These are phyloP conservation scores for Wallacemonas rigidus DNA, from an alignment of 208 protist species.

Conservation along the genomic window DNA sequence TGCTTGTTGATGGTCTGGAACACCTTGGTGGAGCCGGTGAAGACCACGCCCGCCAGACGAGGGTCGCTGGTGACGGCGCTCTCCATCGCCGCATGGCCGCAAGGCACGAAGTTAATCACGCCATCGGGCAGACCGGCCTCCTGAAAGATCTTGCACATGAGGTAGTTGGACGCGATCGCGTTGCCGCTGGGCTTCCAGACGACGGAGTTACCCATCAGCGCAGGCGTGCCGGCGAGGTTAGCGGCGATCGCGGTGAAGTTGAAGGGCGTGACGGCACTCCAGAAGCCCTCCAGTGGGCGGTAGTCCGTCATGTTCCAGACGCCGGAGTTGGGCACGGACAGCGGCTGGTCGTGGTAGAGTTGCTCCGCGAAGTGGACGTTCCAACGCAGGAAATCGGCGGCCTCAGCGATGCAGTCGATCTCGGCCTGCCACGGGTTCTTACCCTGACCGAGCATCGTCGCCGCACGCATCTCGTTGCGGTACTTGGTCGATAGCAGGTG, in stretches of 20 bases:
- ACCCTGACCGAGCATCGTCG: conserved; percentile 96
- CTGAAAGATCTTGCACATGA: conserved; percentile 93
- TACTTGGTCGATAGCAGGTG: conserved; percentile 91
- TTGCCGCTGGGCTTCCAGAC: conserved; percentile 96
- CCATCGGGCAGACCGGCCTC: conserved; percentile 96
- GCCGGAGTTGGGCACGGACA: conserved; percentile 57
- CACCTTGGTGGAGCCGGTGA: conserved; percentile 95
- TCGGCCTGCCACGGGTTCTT: conserved; percentile 98
- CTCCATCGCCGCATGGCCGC: conserved; percentile 76
- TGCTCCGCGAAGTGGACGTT: conserved; percentile 95
- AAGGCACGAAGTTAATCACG: conserved; percentile 96
- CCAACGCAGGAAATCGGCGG: conserved; percentile 96
- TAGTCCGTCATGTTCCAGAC: conserved; percentile 97
- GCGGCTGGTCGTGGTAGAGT: conserved; percentile 90
- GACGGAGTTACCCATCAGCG: conserved; percentile 96
- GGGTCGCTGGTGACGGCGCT: conserved; percentile 68
- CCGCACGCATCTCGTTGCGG: conserved; percentile 85
- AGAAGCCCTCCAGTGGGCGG: conserved; percentile 96
- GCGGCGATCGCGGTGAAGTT: conserved; percentile 98
- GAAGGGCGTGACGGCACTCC: conserved; percentile 95
- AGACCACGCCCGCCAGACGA: conserved; percentile 93
- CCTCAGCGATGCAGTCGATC: conserved; percentile 96
- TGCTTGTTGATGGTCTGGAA: conserved; percentile 94
- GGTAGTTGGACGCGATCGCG: conserved; percentile 93
- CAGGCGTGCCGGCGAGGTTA: conserved; percentile 94